A percentile compares a stretch with the other conserved stretches of the same genome.
Conservation (phyloP, 495 filamentous ascomycete species). For the Penicilliopsis zonata region DNA sequence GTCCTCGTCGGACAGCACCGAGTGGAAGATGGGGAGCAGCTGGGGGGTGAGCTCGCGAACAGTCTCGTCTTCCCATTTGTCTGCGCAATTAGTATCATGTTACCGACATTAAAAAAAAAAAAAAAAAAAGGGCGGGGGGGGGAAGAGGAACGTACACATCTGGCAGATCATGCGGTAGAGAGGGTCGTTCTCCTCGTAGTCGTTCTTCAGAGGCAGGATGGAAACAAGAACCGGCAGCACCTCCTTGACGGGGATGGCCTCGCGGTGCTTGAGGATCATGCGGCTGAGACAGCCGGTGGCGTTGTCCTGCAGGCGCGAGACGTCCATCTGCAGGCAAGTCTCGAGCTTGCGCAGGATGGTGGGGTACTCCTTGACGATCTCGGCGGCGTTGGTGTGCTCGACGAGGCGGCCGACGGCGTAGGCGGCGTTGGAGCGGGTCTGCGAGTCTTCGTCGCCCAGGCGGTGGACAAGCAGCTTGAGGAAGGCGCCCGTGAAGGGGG, state of each 20-base stretch:
- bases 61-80: slow-evolving; percentile 59
- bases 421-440: slow-evolving; percentile 89
- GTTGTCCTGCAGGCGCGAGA: slow-evolving; percentile 79
- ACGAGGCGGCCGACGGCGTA: slow-evolving; percentile 81
- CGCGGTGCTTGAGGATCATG: slow-evolving; percentile 77
- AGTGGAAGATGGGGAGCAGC: slow-evolving; percentile 67
- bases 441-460: slow-evolving; percentile 76
- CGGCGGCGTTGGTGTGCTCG: slow-evolving; percentile 60
- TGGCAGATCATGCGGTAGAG: slow-evolving; percentile 79
- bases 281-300: slow-evolving; percentile 84
- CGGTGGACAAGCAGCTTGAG: slow-evolving; percentile 78
- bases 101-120: not conserved
- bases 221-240: slow-evolving; percentile 70
- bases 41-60: slow-evolving; percentile 64
- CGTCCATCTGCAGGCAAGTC: slow-evolving; percentile 61
- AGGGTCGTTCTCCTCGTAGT: slow-evolving; percentile 93
- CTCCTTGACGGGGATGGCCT: slow-evolving; percentile 64
- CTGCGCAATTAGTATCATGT: slow-evolving; percentile 27
- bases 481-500: slow-evolving; percentile 61
- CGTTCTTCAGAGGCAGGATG: slow-evolving; percentile 80
- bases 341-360: slow-evolving; percentile 75
- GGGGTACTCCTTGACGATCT: slow-evolving; percentile 59
- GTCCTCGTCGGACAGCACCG: slow-evolving; percentile 68
- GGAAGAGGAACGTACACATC: slow-evolving; percentile 51
- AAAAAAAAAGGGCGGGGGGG: no score